Base-by-base conservation (phyloP, 2,329 filamentous ascomycete species). In the Xylaria sp. region DNA sequence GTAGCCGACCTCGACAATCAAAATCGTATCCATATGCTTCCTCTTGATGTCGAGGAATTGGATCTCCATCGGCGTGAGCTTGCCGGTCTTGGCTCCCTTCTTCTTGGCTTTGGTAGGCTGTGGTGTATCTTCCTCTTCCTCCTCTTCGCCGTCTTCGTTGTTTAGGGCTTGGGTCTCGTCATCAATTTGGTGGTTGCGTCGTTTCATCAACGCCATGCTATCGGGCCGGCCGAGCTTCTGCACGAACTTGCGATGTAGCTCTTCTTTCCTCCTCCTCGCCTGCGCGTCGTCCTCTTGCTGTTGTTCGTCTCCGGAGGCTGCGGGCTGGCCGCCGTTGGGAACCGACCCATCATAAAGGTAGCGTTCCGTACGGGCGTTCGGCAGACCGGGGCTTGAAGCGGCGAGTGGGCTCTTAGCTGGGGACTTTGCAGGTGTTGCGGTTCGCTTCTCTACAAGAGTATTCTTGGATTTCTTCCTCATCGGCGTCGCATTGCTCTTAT, bases 1-100 rank as follows among this genome's bases (percentile, higher is more conserved):
- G 82, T 99, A 99, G 59, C 96, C 96, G 8, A 98, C 96, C 79
- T 99, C 95, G 61, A 98, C 90, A 12, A 98, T 92, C 62, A 99
- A 85, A 21, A 99, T 76, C 0, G 95, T 96, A 77, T 98, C 96
- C 82, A 93, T 86, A 78, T 98, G 90, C 74, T 95, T 93, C 68
- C 90, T 87, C 82, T 99, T 99, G 79, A 99, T 97, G 19, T 97
- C 94, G 5, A 99, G 85, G 66, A 97, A 92, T 76, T 98, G 96
- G 48, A 92, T 88, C 79, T 98, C 94, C 90, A 99, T 92, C 0
- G 96, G 96, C 0, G 96, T 99, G 68, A 99, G 86, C 78, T 98
- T 98, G 63, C 86, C 86, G 1, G 86, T 84, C 78, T 89, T 90
- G n/a, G 87, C 69, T 0, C 88, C 88, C 78, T 93, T 97, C 81